Conservation (phyloP, 2,329 filamentous ascomycete species). For the Verticillium isaacii region DNA sequence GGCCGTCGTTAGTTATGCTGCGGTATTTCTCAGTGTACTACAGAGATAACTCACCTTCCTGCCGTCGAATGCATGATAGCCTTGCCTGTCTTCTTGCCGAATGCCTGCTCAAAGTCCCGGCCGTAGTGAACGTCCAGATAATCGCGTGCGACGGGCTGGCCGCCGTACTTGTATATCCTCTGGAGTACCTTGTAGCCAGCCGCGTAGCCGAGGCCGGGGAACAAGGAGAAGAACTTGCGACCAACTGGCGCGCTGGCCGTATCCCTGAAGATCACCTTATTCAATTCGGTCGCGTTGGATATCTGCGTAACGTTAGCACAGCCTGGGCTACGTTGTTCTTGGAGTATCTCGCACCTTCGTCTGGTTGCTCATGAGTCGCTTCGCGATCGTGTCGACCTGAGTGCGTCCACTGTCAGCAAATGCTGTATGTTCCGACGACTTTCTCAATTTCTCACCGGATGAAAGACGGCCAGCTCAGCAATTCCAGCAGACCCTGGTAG, state of each 20-base stretch:
- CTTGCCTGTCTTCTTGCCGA: constrained; percentile 96
- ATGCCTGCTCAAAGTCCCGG: constrained; percentile 77
- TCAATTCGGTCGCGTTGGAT: constrained; percentile 78
- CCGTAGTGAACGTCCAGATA: constrained; percentile 78
- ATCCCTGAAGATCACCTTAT: constrained; percentile 90
- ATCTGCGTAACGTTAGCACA: constrained; percentile 54
- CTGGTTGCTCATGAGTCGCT: constrained; percentile 99
- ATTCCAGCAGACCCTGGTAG: constrained; percentile 80
- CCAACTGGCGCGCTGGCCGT: constrained; percentile 66
- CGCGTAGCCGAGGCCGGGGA: constrained; percentile 94
- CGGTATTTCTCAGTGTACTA: too few species aligned
- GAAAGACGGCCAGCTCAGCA: constrained; percentile 88
- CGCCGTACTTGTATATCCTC: constrained; percentile 97
- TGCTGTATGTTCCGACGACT: background rate
- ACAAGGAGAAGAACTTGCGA: constrained; percentile 88
- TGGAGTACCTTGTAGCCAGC: constrained; percentile 98
- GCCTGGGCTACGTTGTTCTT: constrained; percentile 79
- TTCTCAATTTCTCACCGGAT: constrained; percentile 55
- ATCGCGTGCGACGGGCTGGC: constrained; percentile 91
- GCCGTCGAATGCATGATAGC: constrained; percentile 97
- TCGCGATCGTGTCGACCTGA: constrained; percentile 94
- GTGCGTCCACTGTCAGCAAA: background rate
- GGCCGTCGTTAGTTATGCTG: background rate
- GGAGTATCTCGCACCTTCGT: constrained; percentile 26
- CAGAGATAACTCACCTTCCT: constrained; percentile 58